Conservation (phyloP, 148 eudicot genomes). For the Chenopodium suecicum region DNA sequence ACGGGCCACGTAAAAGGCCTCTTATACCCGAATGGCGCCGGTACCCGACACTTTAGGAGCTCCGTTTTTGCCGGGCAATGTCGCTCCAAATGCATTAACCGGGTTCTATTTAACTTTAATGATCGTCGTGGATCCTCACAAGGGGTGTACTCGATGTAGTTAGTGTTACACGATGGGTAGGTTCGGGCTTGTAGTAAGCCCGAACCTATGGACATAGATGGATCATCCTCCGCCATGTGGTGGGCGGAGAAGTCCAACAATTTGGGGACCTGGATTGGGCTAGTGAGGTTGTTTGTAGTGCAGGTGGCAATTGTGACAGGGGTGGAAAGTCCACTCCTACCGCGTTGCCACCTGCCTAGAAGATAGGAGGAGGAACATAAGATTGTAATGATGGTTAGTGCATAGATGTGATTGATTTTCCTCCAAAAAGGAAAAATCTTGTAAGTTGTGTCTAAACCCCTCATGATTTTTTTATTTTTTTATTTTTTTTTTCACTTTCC, state of each 20-base stretch:
- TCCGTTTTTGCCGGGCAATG: slow-evolving; percentile 64
- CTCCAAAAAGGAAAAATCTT: not conserved
- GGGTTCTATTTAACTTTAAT: slow-evolving; percentile 37
- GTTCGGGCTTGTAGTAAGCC: not conserved
- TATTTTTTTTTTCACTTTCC: too few species aligned
- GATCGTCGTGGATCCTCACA: slow-evolving; percentile 59
- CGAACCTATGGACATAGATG: not conserved
- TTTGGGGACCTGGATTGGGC: not conserved
- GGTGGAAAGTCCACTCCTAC: not conserved
- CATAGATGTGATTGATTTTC: slow-evolving; percentile 9
- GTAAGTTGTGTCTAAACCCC: not conserved
- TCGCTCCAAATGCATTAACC: slow-evolving; percentile 52
- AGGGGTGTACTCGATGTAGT: slow-evolving; percentile 67
- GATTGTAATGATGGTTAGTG: slow-evolving; percentile 24
- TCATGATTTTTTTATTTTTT: not conserved
- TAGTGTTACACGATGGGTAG: slow-evolving; percentile 45
- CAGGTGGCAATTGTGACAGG: slow-evolving; percentile 6
- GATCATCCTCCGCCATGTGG: slow-evolving; percentile 37
- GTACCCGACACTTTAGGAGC: slow-evolving; percentile 53
- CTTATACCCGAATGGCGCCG: slow-evolving; percentile 68
- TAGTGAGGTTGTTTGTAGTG: not conserved
- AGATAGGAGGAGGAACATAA: slow-evolving; percentile 49
- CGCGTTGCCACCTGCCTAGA: slow-evolving; percentile 44
- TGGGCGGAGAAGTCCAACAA: slow-evolving; percentile 51
- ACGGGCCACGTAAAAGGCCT: slow-evolving; percentile 73